Conservation (phyloP, 2,329 filamentous ascomycete species). For the Diaporthe aspalathi region DNA sequence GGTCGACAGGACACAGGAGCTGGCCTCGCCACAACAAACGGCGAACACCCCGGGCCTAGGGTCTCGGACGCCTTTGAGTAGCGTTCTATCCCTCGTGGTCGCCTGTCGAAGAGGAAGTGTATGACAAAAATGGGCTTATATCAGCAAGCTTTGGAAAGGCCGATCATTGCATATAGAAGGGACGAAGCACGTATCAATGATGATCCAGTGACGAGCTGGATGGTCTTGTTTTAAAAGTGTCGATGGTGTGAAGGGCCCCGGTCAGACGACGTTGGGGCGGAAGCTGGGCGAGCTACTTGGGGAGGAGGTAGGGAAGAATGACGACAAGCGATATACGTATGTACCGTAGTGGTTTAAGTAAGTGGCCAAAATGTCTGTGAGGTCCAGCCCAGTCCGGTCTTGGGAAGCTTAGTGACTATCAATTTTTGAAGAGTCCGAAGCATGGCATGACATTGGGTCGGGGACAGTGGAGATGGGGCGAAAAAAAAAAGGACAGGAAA, state of each 20-base stretch:
- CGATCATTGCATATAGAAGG: slow-evolving; percentile 9
- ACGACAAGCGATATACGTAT: slow-evolving; percentile 35
- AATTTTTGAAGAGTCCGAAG: slow-evolving; percentile 31
- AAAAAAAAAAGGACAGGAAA: slow-evolving; percentile 7
- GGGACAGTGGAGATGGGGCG: slow-evolving; percentile 37
- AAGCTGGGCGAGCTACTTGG: slow-evolving; percentile 3
- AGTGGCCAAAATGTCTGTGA: slow-evolving; percentile 36
- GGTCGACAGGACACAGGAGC: slow-evolving; percentile 17
- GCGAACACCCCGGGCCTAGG: background rate
- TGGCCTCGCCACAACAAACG: slow-evolving; percentile 19
- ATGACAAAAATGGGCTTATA: slow-evolving; percentile 23
- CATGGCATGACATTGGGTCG: slow-evolving; percentile 35
- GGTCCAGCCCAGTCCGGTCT: slow-evolving; percentile 31
- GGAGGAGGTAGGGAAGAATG: slow-evolving; percentile 32
- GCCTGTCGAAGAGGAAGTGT: background rate
- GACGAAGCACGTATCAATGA: slow-evolving; percentile 29
- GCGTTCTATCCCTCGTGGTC: background rate
- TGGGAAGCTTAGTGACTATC: slow-evolving; percentile 28
- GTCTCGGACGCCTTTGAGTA: background rate
- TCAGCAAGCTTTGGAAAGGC: slow-evolving; percentile 30
- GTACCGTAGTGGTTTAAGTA: slow-evolving; percentile 26
- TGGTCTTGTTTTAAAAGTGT: slow-evolving; percentile 15
- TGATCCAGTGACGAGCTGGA: slow-evolving; percentile 31
- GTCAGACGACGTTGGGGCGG: slow-evolving; percentile 21
- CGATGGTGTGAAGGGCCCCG: slow-evolving; percentile 18